Evolutionary conservation across 2,329 filamentous ascomycete genomes (phyloP).

Genomic region (Cercospora berteroae): DNA sequence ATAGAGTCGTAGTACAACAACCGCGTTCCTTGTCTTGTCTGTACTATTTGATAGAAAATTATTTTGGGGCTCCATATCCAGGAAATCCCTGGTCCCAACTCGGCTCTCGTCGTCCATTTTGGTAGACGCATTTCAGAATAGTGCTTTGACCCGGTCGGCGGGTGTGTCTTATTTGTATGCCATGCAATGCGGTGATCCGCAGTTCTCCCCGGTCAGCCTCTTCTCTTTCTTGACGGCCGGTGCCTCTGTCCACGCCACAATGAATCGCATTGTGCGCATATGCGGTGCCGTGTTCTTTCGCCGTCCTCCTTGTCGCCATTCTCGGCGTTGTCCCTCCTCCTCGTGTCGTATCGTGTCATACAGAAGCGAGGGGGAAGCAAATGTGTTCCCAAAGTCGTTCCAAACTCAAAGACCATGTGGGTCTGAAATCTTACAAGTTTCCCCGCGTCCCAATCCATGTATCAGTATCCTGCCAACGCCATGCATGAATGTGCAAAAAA

Average conservation of each 20-base stretch:
- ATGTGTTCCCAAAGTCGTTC: neutral
- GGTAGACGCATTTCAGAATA: neutral
- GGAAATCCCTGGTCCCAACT: neutral
- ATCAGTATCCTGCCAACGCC: constrained; percentile 3
- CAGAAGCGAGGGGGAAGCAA: neutral
- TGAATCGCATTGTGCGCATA: neutral
- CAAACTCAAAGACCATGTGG: neutral
- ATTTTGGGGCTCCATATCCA: neutral
- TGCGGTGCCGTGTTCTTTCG: neutral
- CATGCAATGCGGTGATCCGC: neutral
- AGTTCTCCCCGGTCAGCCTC: neutral
- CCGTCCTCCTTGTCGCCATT: neutral
- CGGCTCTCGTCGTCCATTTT: neutral
- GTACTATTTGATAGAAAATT: neutral
- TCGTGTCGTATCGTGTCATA: constrained; percentile 4
- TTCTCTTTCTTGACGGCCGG: no score
- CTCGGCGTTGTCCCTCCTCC: neutral
- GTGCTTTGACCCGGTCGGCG: neutral
- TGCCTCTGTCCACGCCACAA: neutral
- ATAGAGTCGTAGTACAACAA: neutral
- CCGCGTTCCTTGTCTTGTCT: neutral
- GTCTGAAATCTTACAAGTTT: neutral
- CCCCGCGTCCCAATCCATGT: neutral
- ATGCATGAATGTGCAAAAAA: neutral
- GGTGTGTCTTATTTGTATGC: neutral